These are phyloP conservation scores for Daldinia vernicosa DNA, from an alignment of 495 filamentous ascomycete species.

Conservation along the genomic window DNA sequence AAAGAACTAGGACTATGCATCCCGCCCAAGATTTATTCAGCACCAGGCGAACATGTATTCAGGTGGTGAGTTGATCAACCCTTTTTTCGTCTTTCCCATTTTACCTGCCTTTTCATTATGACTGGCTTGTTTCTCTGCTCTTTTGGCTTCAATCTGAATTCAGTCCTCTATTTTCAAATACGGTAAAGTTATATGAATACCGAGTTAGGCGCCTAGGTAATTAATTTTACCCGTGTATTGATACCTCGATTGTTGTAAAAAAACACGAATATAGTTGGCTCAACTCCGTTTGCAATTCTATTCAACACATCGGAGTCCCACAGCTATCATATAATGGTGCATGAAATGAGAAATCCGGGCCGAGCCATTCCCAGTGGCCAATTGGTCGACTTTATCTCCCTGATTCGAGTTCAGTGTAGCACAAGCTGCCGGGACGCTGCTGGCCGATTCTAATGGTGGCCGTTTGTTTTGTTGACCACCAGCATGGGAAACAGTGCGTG, in stretches of 20 bases:
- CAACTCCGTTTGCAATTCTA: not conserved
- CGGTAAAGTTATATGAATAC: no score
- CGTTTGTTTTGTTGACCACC: constrained; percentile 12
- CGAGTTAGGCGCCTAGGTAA: no score
- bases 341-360: not conserved
- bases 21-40: not conserved
- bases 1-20: no score
- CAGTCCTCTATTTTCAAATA: no score
- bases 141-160: no score
- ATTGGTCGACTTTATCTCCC: not conserved
- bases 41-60: not conserved
- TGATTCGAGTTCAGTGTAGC: not conserved
- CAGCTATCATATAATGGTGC: not conserved
- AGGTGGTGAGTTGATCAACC: no score
- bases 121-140: no score
- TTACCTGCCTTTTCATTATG: no score
- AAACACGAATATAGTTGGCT: not conserved
- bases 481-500: not conserved
- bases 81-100: no score
- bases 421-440: not conserved
- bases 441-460: constrained; percentile 1
- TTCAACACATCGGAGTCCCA: not conserved
- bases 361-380: not conserved
- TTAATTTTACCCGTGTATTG: no score
- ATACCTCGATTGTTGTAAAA: no score